These are phyloP conservation scores for Rhododendron ferrugineum DNA, from an alignment of 148 eudicot species.

Conservation along the genomic window DNA sequence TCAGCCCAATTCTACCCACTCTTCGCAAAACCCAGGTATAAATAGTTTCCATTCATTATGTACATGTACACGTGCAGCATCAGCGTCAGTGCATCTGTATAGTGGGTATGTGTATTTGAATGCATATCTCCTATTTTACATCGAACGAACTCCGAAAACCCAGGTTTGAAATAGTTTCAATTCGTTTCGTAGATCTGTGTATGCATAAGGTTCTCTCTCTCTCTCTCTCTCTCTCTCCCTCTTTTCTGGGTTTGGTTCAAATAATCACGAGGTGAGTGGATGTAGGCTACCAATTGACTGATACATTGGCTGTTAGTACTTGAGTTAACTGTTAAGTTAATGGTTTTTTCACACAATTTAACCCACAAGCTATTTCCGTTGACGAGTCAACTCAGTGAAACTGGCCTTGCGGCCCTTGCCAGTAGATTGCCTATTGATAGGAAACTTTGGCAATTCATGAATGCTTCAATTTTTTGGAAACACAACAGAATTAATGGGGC, in stretches of 20 bases:
- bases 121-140: background rate
- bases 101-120: background rate
- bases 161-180: conserved; percentile 6
- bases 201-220: background rate
- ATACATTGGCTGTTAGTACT: background rate
- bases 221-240: no score
- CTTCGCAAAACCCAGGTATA: conserved; percentile 18
- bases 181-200: background rate
- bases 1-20: background rate
- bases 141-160: background rate
- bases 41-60: background rate
- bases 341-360: no score
- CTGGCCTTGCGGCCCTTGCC: no score
- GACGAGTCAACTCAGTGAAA: no score
- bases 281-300: background rate
- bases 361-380: no score
- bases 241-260: background rate
- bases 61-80: background rate
- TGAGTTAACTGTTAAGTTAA: background rate
- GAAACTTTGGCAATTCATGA: no score
- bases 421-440: no score
- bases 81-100: background rate
- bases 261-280: background rate
- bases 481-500: no score
- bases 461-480: no score